A percentile compares a stretch with the other conserved stretches of the same genome.
Evolutionary conservation across 164 flowering plant genomes (phyloP).

Genomic region (Umbilicus rupestris): DNA sequence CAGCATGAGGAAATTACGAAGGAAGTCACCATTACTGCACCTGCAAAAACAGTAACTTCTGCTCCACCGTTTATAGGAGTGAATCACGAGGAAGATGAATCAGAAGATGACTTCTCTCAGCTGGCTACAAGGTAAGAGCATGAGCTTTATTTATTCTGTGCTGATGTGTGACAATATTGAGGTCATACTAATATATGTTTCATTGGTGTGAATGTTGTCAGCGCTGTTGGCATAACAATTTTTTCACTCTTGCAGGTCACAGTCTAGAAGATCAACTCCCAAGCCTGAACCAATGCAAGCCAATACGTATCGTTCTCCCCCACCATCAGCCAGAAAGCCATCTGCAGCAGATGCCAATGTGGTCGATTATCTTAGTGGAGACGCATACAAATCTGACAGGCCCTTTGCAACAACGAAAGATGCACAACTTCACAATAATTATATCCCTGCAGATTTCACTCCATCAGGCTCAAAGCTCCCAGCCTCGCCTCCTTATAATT

Average conservation of each 20-base stretch:
- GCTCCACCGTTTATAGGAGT: conserved; percentile 53
- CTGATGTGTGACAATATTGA: not conserved
- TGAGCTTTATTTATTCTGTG: not conserved
- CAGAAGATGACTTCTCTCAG: conserved; percentile 88
- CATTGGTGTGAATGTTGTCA: not conserved
- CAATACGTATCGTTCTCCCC: conserved; percentile 73
- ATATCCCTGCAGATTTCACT: conserved; percentile 16
- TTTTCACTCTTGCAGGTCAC: not conserved
- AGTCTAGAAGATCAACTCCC: conserved; percentile 23
- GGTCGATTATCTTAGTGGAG: conserved; percentile 89
- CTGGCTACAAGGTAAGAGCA: conserved; percentile 58
- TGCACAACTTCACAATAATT: conserved; percentile 21
- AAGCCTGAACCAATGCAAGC: conserved; percentile 23
- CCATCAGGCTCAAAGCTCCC: conserved; percentile 15
- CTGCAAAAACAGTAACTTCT: conserved; percentile 26
- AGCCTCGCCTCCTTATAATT: conserved; percentile 18
- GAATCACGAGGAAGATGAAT: conserved; percentile 78
- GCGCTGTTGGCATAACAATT: not conserved
- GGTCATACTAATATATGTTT: not conserved
- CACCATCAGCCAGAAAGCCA: conserved; percentile 53
- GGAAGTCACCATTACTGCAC: conserved; percentile 25
- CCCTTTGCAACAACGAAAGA: conserved; percentile 21
- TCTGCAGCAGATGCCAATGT: conserved; percentile 21
- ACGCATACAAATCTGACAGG: conserved; percentile 38
- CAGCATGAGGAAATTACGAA: conserved; percentile 66